Evolutionary conservation across 176 grass and related monocot species (phyloP).

Genomic region (Tillandsia fasciculata): DNA sequence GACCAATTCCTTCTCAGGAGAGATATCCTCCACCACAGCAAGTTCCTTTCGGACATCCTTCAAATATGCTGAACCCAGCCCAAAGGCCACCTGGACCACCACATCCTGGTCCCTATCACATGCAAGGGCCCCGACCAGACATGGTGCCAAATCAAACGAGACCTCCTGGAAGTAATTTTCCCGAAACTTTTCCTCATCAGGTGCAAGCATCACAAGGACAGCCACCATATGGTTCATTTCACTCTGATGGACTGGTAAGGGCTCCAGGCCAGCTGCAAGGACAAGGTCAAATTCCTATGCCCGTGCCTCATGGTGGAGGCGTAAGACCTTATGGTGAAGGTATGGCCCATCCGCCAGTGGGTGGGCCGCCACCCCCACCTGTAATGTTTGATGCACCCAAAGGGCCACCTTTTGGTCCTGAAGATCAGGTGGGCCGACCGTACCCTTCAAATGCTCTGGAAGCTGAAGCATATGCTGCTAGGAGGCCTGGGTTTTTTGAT

Average conservation of each 20-base stretch:
- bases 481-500: conserved; percentile 24
- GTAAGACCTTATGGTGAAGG: conserved; percentile 29
- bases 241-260: conserved; percentile 33
- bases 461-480: conserved; percentile 16
- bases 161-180: conserved; percentile 26
- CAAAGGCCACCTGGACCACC: conserved; percentile 27
- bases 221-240: conserved; percentile 27
- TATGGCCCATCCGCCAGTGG: conserved; percentile 31
- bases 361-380: conserved; percentile 31
- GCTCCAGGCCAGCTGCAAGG: conserved; percentile 17
- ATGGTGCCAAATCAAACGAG: conserved; percentile 34
- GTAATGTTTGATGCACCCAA: conserved; percentile 21
- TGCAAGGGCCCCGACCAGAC: conserved; percentile 12
- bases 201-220: conserved; percentile 12
- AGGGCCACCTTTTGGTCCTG: conserved; percentile 42
- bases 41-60: conserved; percentile 8
- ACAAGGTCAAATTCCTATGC: conserved; percentile 10
- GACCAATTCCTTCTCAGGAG: conserved; percentile 2
- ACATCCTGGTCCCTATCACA: conserved; percentile 20
- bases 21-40: conserved; percentile 13
- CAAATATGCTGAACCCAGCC: conserved; percentile 3
- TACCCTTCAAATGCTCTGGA: conserved; percentile 37
- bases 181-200: conserved; percentile 25
- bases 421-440: conserved; percentile 28
- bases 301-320: conserved; percentile 18